Percentiles rank a stretch among this genome's conserved stretches.
Evolutionary conservation across 306 rosid species (phyloP).

Genomic region (Cicer arietinum): DNA sequence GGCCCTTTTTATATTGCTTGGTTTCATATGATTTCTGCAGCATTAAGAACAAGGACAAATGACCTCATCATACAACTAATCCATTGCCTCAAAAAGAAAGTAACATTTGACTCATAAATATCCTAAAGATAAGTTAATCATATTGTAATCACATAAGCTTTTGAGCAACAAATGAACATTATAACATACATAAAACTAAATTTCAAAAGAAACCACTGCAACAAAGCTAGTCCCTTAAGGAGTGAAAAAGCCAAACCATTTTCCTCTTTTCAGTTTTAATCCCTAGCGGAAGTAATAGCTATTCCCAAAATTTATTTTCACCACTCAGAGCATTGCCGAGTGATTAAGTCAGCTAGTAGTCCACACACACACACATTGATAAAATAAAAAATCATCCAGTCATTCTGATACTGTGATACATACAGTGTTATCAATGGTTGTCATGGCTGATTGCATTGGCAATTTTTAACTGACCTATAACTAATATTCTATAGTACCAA

Average conservation of each 20-base stretch:
- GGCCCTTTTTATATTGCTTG: conserved; percentile 94
- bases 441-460: not conserved
- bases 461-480: not conserved
- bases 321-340: not conserved
- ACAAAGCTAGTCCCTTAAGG: not conserved
- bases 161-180: not conserved
- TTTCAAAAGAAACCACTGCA: conserved; percentile 9
- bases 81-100: conserved; percentile 14
- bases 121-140: conserved; percentile 17
- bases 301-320: not conserved
- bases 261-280: conserved; percentile 10
- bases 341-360: not conserved
- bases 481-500: not conserved
- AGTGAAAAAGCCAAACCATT: conserved; percentile 13
- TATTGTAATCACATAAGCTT: conserved; percentile 10
- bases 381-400: conserved; percentile 15
- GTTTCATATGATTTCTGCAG: conserved; percentile 97
- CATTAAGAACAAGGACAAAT: conserved; percentile 21
- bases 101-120: conserved; percentile 2
- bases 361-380: conserved; percentile 9
- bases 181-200: not conserved
- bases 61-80: conserved; percentile 30
- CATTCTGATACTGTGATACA: not conserved
- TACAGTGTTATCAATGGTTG: not conserved
- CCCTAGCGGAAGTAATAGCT: conserved; percentile 12